Base-by-base conservation (phyloP, 768 basidiomycete genomes). In the Mycena indigotica region DNA sequence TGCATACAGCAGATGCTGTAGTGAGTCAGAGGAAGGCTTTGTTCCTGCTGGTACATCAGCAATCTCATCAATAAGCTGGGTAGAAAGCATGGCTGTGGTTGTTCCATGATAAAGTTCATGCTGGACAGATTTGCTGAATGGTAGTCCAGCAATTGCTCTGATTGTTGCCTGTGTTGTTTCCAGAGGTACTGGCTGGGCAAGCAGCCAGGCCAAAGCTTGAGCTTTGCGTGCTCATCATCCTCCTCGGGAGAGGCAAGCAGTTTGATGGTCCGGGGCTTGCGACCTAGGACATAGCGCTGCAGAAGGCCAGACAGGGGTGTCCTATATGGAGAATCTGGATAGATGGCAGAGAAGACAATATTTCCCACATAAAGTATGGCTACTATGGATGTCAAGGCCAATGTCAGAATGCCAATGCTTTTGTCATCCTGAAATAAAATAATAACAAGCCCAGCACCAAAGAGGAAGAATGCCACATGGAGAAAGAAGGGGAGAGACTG, bases 391-490 rank as follows among this genome's bases (percentile, higher is more conserved):
- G 53, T 49, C 41, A 55, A 16, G 23, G 28, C 41, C 25, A 30
- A 5, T 21, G 40, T 46, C 2, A 54, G 16, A 26, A 17, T 13
- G 3, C 41, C 53, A 15, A 32, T 54, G n/a, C 10, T 16, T 26
- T 6, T 2, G 17, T 54, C 53, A 46, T 54, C 28, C 4, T 32
- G 28, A 16, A 46, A 45, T 19, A 55, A 19, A 3, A 55, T 23
- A 4, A 48, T 12, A 30, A 48, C 32, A 16, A 55, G 28, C 29
- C 53, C 53, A 32, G 19, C 23, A 21, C 4, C 21, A 26, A 48
- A 53, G 8, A 53, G 53, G 23, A 53, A 53, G 53, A 53, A 48
- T 1, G 44, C 53, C 5, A 48, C n/a, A 16, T 55, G 45, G 6
- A 55, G 29, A 4, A 55, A 29, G 2, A 48, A 17, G 1, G 53